Evolutionary conservation across 805 yeast genomes (phyloP), one percentile per base, ranked within the genome.

Genomic region (Barnettozyma wickerhamii): DNA sequence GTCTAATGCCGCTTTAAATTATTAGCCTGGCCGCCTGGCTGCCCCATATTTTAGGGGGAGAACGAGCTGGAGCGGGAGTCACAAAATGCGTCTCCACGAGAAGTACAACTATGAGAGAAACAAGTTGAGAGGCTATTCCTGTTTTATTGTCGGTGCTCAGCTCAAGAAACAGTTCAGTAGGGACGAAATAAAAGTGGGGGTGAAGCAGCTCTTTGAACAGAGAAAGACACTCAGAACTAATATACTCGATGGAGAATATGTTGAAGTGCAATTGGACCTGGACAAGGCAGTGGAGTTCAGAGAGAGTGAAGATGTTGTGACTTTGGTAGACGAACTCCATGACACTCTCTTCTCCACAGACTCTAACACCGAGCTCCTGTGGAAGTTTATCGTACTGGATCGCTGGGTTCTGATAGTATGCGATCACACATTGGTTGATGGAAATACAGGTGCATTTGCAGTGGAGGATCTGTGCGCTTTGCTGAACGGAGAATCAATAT

Each of bases 361-460:
- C 2, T 23, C 23, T 6, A 9, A n/a, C 10, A 19, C 19, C 9
- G 27, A 13, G 4, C 18, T 41, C 12, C 30, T 43, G n/a, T 43
- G 47, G 43, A 43, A 33, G 15, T n/a, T 40, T 14, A 35, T 36
- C 2, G 10, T 43, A 9, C 18, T 26, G 10, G 36, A 35, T n/a
- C 17, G 18, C 3, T 43, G 47, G 47, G 7, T 43, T 1, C 15
- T 43, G 5, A 7, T 43, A 3, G 23, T 42, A 18, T 32, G 28
- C 14, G 45, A 43, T 12, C 47, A 43, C 30, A 21, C 35, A 4
- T 28, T 30, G 18, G 1, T 33, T 10, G 47, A 43, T 37, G 47
- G 47, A 1, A 37, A 14, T 5, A 29, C 39, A 14, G 36, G 23
- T 19, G 35, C 32, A 5, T 40, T 40, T 6, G 17, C 40, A 10